phyloP scores from a whole-genome alignment of 495 filamentous ascomycete genomes.

The Penicillium robsamsonii region DNA sequence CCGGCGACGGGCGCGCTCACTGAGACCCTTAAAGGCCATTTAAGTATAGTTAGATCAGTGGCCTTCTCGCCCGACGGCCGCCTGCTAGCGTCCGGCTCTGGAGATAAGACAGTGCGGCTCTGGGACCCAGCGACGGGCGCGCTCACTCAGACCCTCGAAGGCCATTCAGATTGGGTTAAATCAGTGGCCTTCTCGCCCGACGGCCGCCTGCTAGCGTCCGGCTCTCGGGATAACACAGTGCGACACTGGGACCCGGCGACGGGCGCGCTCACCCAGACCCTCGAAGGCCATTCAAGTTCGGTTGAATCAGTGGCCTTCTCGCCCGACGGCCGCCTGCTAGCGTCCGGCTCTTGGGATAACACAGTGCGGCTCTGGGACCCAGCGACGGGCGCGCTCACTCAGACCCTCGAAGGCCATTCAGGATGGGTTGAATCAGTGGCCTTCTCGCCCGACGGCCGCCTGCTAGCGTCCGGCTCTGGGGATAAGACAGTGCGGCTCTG shows the following conservation, averaged over 20 bases:
- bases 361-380: neutral
- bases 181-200: slow-evolving; percentile 3
- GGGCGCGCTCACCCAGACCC: slow-evolving; percentile 8
- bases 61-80: neutral
- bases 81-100: neutral
- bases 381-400: neutral
- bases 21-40: no score
- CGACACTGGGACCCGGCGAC: neutral
- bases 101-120: neutral
- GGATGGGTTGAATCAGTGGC: neutral
- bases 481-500: neutral
- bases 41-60: neutral
- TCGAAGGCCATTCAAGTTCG: slow-evolving; percentile 2
- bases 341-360: neutral
- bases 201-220: neutral
- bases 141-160: neutral
- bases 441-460: neutral
- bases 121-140: neutral
- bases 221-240: neutral
- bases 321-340: neutral
- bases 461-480: neutral
- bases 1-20: slow-evolving; percentile 4
- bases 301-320: neutral
- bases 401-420: neutral
- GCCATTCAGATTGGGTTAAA: neutral